A percentile compares a stretch with the other conserved stretches of the same genome.
Evolutionary conservation across 2,329 filamentous ascomycete genomes (phyloP).

Genomic region (Boeremia lycopersici): DNA sequence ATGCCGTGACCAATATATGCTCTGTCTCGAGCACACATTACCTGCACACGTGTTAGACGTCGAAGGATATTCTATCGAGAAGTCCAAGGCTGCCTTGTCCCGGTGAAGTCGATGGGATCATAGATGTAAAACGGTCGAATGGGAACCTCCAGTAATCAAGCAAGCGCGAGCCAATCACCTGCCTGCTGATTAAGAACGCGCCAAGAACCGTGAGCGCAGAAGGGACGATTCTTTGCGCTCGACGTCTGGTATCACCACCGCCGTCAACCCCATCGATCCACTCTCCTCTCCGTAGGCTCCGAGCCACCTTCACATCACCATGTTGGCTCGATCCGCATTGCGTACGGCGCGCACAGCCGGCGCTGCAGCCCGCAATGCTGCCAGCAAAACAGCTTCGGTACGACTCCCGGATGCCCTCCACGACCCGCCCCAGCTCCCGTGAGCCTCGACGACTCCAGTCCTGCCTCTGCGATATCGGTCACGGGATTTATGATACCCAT

Average conservation of each 20-base stretch:
- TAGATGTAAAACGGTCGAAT: background rate
- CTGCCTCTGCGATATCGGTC: constrained; percentile 13
- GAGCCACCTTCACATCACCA: constrained; percentile 61
- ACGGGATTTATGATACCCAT: constrained; percentile 29
- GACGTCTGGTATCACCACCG: constrained; percentile 35
- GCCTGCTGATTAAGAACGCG: constrained; percentile 2
- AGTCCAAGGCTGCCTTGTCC: background rate
- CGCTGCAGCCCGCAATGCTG: constrained; percentile 73
- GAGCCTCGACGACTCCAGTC: constrained; percentile 35
- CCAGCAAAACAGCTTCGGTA: constrained; percentile 56
- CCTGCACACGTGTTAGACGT: background rate
- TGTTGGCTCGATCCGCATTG: constrained; percentile 93
- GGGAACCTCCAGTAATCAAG: too few relatives aligned
- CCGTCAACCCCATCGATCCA: constrained; percentile 45
- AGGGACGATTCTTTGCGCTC: constrained; percentile 13
- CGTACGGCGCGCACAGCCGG: constrained; percentile 86
- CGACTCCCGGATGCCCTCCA: constrained; percentile 39
- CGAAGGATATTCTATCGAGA: background rate
- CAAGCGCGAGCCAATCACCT: constrained; percentile 3
- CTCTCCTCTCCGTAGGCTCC: constrained; percentile 39
- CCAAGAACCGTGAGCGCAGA: constrained; percentile 3
- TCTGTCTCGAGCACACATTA: too few relatives aligned
- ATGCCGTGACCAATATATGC: background rate
- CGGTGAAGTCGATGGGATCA: constrained; percentile 12
- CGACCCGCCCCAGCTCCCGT: constrained; percentile 31